These are phyloP conservation scores for Phanerochaete carnosa DNA, from an alignment of 768 basidiomycete species.

Conservation along the genomic window DNA sequence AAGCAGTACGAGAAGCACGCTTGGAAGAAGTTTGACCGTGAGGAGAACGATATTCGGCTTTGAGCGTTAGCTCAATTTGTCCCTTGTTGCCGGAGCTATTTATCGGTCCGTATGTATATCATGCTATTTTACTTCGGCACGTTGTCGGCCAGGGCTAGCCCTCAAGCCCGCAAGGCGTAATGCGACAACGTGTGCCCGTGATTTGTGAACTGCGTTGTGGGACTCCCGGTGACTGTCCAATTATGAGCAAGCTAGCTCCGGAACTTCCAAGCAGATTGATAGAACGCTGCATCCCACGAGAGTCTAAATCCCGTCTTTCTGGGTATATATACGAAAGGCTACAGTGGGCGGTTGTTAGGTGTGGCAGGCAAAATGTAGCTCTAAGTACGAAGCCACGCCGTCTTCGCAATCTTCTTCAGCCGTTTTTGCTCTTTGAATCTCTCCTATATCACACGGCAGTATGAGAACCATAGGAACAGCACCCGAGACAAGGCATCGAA, in stretches of 20 bases:
- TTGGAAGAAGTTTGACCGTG: constrained; percentile 67
- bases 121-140: background rate
- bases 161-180: no score
- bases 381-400: constrained; percentile 79
- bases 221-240: background rate
- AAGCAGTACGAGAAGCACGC: constrained; percentile 78
- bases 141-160: background rate
- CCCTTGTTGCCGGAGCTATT: background rate
- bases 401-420: constrained; percentile 83
- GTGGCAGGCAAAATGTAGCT: background rate
- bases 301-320: background rate
- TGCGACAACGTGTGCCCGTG: background rate
- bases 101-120: background rate
- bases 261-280: no score
- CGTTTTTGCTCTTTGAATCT: constrained; percentile 82
- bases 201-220: background rate
- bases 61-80: background rate
- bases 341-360: background rate
- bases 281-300: background rate
- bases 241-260: background rate
- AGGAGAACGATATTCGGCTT: background rate
- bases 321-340: background rate
- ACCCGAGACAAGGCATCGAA: constrained; percentile 13
- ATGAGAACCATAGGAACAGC: constrained; percentile 13
- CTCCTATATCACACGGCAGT: constrained; percentile 44